These are phyloP conservation scores for Collybia mongolica DNA, from an alignment of 768 basidiomycete species.

Conservation along the genomic window DNA sequence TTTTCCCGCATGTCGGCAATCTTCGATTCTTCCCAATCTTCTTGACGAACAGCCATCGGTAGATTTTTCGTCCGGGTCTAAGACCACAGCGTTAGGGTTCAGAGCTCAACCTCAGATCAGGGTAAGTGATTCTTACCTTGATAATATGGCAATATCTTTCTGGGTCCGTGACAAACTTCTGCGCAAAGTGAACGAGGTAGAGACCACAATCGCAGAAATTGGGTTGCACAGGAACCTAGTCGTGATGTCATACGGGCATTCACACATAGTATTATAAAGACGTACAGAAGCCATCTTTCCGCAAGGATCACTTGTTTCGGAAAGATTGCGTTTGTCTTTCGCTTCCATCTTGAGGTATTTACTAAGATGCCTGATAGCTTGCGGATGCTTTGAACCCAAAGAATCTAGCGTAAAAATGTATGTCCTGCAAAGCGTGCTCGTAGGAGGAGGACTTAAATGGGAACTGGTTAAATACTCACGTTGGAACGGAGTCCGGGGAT, in stretches of 20 bases:
- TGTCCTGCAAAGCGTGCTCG: slow-evolving; percentile 42
- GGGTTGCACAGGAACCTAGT: slow-evolving; percentile 81
- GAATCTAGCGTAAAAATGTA: slow-evolving; percentile 92
- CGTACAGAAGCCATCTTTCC: slow-evolving; percentile 55
- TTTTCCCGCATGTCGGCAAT: slow-evolving; percentile 46
- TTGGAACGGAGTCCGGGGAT: background rate
- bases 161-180: slow-evolving; percentile 72
- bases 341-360: slow-evolving; percentile 80
- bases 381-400: slow-evolving; percentile 68
- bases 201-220: slow-evolving; percentile 94
- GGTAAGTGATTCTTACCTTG: slow-evolving; percentile 25
- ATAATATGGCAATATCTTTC: slow-evolving; percentile 49
- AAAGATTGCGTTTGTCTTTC: slow-evolving; percentile 56
- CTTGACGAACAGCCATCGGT: slow-evolving; percentile 35
- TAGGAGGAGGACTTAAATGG: too few relatives aligned
- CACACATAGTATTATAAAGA: slow-evolving; percentile 4
- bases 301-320: slow-evolving; percentile 34
- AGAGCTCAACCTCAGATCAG: background rate
- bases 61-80: slow-evolving; percentile 26
- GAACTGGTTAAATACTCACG: too few relatives aligned
- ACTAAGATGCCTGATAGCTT: slow-evolving; percentile 58
- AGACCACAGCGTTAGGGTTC: background rate
- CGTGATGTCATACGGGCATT: background rate
- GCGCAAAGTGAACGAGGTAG: slow-evolving; percentile 85
- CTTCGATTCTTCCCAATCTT: slow-evolving; percentile 52